Percentiles rank a stretch among this genome's conserved stretches.
These are phyloP conservation scores for Eremochloa ophiuroides DNA, from an alignment of 176 grass and related monocot species.

Conservation along the genomic window DNA sequence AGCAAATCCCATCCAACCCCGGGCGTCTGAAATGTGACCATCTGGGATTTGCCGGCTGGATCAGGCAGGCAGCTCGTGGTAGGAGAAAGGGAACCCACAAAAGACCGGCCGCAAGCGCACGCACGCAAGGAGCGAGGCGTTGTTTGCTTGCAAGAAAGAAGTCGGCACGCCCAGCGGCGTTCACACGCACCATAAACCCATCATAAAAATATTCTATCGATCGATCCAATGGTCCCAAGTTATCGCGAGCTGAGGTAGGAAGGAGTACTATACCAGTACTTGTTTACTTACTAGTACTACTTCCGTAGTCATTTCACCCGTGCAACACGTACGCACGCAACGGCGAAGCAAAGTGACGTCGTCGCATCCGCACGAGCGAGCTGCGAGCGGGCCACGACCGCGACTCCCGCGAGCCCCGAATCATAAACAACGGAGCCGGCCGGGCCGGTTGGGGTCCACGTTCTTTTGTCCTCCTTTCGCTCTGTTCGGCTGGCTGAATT, in stretches of 20 bases:
- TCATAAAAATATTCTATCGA: background rate
- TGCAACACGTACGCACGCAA: background rate
- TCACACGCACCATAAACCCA: background rate
- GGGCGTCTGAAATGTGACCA: too few species aligned
- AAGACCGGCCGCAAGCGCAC: background rate
- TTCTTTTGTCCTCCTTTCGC: background rate
- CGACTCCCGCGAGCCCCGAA: too few species aligned
- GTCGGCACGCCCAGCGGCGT: background rate
- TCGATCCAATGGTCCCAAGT: too few species aligned
- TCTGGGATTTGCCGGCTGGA: background rate
- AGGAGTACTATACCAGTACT: too few species aligned
- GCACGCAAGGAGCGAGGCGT: background rate
- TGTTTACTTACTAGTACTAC: too few species aligned
- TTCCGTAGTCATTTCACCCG: background rate
- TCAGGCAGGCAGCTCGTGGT: background rate
- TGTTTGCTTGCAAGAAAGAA: constrained; percentile 24
- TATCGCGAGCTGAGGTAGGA: background rate
- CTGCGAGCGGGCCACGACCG: too few species aligned
- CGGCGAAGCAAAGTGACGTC: background rate
- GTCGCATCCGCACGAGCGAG: background rate
- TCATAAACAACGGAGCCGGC: background rate
- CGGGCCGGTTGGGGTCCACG: background rate
- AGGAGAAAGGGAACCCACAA: background rate
- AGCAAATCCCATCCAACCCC: too few species aligned
- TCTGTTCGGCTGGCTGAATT: too few species aligned